Percentiles rank a stretch among this genome's conserved stretches.
Evolutionary conservation across 257 asterid genomes (phyloP).

Genomic region (Solanum etuberosum): DNA sequence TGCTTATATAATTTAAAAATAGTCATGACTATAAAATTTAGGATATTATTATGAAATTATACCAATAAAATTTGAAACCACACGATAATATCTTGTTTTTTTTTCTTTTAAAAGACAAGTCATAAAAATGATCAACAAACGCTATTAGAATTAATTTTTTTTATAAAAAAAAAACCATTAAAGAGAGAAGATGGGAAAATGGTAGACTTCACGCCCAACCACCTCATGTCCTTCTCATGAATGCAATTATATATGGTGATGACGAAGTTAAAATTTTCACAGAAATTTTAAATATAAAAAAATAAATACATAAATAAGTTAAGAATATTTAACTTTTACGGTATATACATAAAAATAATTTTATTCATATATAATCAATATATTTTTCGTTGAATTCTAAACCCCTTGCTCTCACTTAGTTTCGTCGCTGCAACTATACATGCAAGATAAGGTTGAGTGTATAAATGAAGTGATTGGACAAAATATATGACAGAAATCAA

Average conservation of each 20-base stretch:
- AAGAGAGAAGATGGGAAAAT: not conserved
- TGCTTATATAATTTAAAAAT: not conserved
- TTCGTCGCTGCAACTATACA: not conserved
- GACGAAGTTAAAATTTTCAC: not conserved
- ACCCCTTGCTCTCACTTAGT: not conserved
- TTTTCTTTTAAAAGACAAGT: not conserved
- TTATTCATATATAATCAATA: not conserved
- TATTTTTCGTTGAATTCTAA: no score
- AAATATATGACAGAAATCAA: not conserved
- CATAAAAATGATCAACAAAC: not conserved
- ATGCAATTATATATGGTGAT: not conserved
- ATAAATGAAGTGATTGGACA: not conserved
- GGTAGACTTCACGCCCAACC: not conserved
- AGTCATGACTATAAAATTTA: not conserved
- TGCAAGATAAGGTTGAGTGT: not conserved
- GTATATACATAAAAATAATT: no score
- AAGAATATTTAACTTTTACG: not conserved
- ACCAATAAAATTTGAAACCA: fast-evolving
- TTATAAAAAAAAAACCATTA: not conserved
- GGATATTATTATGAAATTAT: not conserved
- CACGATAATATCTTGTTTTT: fast-evolving
- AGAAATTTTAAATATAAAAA: not conserved
- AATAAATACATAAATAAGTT: not conserved
- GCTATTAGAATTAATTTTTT: not conserved
- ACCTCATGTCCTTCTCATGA: not conserved